These are phyloP conservation scores for Neurospora sp. DNA, from an alignment of 495 filamentous ascomycete genomes.

Conservation along the genomic window DNA sequence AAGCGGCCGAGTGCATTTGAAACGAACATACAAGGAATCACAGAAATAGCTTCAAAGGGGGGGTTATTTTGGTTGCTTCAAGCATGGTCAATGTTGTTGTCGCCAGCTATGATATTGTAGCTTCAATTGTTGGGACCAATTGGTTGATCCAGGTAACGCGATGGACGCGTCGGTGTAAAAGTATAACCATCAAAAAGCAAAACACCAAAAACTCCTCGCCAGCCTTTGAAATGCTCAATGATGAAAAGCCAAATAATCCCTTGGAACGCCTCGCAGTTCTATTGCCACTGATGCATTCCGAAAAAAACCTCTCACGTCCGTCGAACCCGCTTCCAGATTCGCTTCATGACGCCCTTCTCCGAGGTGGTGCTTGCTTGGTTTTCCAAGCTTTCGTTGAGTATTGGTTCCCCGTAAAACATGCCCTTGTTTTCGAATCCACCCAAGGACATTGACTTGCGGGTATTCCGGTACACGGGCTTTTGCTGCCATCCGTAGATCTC, in stretches of 20 bases:
- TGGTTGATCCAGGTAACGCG: neutral
- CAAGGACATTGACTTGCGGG: conserved; percentile 7
- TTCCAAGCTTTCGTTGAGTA: conserved; percentile 24
- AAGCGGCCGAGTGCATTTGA: neutral
- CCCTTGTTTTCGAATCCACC: conserved; percentile 6
- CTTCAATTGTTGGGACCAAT: neutral
- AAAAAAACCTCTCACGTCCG: conserved; percentile 8
- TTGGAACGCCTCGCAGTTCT: neutral
- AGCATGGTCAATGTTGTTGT: neutral
- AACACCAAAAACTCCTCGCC: neutral
- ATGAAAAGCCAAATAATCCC: neutral
- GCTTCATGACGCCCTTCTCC: conserved; percentile 29
- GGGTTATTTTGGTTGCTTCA: no score
- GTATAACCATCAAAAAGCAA: neutral
- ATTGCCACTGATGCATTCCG: neutral
- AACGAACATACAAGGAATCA: neutral
- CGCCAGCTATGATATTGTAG: neutral
- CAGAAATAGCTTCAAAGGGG: neutral
- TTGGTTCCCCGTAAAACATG: conserved; percentile 6
- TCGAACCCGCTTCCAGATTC: conserved; percentile 29
- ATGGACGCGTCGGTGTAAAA: neutral
- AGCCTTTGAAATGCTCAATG: neutral
- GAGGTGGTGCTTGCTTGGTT: conserved; percentile 4
- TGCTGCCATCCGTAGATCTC: conserved; percentile 49
- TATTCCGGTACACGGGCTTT: conserved; percentile 24